A percentile compares a stretch with the other conserved stretches of the same genome.
Conservation (phyloP, 257 asterid genomes). For the Ballota nigra region DNA sequence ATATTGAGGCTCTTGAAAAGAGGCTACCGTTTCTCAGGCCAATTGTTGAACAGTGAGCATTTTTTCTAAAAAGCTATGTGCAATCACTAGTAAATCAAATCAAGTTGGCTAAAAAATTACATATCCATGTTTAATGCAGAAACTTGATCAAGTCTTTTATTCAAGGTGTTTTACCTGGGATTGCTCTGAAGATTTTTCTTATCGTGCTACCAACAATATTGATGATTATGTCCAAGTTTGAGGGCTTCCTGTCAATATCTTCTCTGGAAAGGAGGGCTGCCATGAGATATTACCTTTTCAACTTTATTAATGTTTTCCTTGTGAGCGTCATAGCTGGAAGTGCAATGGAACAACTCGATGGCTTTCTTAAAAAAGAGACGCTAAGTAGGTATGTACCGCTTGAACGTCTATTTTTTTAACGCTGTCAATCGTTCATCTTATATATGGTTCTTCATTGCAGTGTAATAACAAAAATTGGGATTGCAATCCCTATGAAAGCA, state of each 20-base stretch:
- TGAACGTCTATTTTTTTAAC: slow-evolving; percentile 5
- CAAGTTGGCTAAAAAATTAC: no score
- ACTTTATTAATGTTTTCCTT: slow-evolving; percentile 83
- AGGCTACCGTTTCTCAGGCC: slow-evolving; percentile 58
- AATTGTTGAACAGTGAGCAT: slow-evolving; percentile 63
- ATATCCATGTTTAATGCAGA: slow-evolving; percentile 40
- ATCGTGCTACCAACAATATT: slow-evolving; percentile 71
- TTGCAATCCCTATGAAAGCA: slow-evolving; percentile 92
- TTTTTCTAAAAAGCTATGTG: slow-evolving; percentile 13
- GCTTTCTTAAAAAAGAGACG: slow-evolving; percentile 49
- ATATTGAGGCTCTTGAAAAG: slow-evolving; percentile 74
- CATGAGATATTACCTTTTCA: slow-evolving; percentile 69
- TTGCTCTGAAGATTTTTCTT: slow-evolving; percentile 87
- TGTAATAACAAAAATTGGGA: slow-evolving; percentile 66
- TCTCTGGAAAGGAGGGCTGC: slow-evolving; percentile 93
- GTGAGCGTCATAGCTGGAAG: slow-evolving; percentile 86
- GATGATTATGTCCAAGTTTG: slow-evolving; percentile 88
- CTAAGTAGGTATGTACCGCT: slow-evolving; percentile 53
- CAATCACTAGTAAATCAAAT: neutral
- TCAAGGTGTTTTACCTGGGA: slow-evolving; percentile 89
- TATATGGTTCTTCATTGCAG: slow-evolving; percentile 42
- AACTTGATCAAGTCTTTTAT: slow-evolving; percentile 62
- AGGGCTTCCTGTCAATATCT: slow-evolving; percentile 72
- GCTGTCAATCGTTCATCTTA: neutral
- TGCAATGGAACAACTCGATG: slow-evolving; percentile 70